Percentiles rank a stretch among this genome's conserved stretches.
Evolutionary conservation across 805 yeast genomes (phyloP).

Genomic region (Yamadazyma paraphyllophila): DNA sequence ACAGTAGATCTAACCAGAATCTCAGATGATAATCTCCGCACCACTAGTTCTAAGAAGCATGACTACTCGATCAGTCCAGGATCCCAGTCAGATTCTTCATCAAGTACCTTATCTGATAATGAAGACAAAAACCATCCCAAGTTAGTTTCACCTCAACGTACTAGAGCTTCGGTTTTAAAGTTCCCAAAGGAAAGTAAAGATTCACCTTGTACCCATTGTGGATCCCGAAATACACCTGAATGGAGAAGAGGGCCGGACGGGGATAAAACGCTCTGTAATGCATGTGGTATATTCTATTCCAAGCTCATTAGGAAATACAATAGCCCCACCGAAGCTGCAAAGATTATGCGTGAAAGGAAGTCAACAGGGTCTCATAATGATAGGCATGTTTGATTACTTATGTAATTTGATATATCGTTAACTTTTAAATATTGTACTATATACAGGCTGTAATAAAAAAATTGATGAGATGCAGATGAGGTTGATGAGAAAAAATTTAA

Average conservation of each 20-base stretch:
- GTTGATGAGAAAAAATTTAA: conserved; percentile 1
- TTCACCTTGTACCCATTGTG: conserved; percentile 54
- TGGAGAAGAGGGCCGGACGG: conserved; percentile 93
- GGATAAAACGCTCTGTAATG: conserved; percentile 79
- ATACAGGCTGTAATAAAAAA: conserved; percentile 9
- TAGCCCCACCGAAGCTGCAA: conserved; percentile 34
- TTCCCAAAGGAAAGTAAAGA: neutral
- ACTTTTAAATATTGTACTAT: neutral
- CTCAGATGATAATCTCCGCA: too few species aligned
- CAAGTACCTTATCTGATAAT: neutral
- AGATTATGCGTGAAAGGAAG: conserved; percentile 26
- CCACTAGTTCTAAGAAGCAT: too few species aligned
- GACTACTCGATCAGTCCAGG: too few species aligned
- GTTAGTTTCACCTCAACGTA: neutral
- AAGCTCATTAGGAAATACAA: conserved; percentile 56
- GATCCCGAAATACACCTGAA: conserved; percentile 76
- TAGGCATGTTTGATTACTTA: conserved; percentile 14
- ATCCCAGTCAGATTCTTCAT: too few species aligned
- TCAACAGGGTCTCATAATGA: conserved; percentile 15
- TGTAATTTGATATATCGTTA: neutral
- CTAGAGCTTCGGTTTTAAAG: neutral
- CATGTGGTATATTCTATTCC: conserved; percentile 80
- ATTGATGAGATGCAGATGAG: conserved; percentile 7
- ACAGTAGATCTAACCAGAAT: too few species aligned
- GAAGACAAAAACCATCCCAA: neutral